phyloP scores from a whole-genome alignment of 768 basidiomycete genomes.

The Suillus ampliporus region DNA sequence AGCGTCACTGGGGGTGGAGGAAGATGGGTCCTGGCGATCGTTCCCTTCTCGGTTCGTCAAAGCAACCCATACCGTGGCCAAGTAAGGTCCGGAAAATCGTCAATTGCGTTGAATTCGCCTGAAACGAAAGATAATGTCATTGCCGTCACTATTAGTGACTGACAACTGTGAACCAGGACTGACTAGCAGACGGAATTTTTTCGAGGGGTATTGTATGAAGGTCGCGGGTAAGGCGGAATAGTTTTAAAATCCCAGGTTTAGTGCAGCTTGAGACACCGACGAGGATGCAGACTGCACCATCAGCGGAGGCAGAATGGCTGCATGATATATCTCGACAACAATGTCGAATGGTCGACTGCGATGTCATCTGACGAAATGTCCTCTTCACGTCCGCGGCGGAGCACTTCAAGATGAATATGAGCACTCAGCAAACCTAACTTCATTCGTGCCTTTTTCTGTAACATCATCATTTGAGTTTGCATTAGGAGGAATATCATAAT shows the following conservation, averaged over 20 bases:
- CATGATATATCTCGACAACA: not conserved
- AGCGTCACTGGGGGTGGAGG: not conserved
- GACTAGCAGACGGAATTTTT: not conserved
- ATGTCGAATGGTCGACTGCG: not conserved
- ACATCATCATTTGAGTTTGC: slow-evolving; percentile 5
- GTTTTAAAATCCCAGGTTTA: not conserved
- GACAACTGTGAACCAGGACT: not conserved
- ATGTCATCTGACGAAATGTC: not conserved
- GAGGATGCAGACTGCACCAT: not conserved
- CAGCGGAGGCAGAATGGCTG: not conserved
- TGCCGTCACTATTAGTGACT: slow-evolving; percentile 1
- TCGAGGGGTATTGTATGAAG: not conserved
- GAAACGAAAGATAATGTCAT: not conserved
- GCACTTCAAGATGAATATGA: not conserved
- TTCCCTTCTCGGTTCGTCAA: not conserved
- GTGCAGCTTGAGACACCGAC: not conserved
- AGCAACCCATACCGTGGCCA: not conserved
- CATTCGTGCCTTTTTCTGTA: not conserved
- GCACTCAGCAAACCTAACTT: not conserved
- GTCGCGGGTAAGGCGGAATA: not conserved
- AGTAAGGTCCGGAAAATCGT: not conserved
- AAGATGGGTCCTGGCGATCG: slow-evolving; percentile 5
- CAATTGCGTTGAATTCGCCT: not conserved
- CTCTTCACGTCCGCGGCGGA: not conserved
- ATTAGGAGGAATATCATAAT: not conserved